phyloP scores from a whole-genome alignment of 495 filamentous ascomycete species.

The Tuber microsphaerosporum region DNA sequence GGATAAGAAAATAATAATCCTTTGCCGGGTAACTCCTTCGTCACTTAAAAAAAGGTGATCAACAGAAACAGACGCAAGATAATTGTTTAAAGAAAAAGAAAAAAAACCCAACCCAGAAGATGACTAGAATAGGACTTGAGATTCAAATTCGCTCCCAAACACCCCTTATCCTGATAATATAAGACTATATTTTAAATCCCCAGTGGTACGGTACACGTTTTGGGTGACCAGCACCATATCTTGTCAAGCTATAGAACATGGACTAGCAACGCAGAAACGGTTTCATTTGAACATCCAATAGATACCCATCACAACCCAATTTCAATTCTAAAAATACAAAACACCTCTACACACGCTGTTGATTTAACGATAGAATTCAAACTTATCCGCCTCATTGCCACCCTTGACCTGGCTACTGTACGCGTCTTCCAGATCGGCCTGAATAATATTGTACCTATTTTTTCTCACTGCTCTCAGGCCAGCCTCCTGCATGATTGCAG shows the following conservation, averaged over 20 bases:
- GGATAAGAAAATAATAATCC: not conserved
- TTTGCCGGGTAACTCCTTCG: not conserved
- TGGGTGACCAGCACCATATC: not conserved
- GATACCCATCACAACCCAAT: slow-evolving; percentile 1
- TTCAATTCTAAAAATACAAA: slow-evolving; percentile 6
- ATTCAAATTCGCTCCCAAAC: too few relatives aligned
- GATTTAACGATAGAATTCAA: slow-evolving; percentile 56
- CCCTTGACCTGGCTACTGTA: slow-evolving; percentile 94
- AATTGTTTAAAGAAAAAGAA: not conserved
- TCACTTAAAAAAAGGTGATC: not conserved
- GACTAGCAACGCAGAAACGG: not conserved
- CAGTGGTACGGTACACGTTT: too few relatives aligned
- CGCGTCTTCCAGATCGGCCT: slow-evolving; percentile 88
- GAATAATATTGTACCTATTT: slow-evolving; percentile 98
- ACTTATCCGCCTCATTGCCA: slow-evolving; percentile 68
- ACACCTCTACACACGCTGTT: not conserved
- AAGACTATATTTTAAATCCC: too few relatives aligned
- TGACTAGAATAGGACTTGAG: too few relatives aligned
- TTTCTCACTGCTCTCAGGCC: slow-evolving; percentile 91
- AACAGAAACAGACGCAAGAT: not conserved
- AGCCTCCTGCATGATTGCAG: slow-evolving; percentile 98
- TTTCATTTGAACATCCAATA: not conserved
- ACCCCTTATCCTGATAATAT: too few relatives aligned
- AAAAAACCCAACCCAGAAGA: too few relatives aligned
- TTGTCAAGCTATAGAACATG: not conserved